Evolutionary conservation across 345 rosid species (phyloP), one percentile per base, ranked within the genome.

Genomic region (Lumnitzera littorea): DNA sequence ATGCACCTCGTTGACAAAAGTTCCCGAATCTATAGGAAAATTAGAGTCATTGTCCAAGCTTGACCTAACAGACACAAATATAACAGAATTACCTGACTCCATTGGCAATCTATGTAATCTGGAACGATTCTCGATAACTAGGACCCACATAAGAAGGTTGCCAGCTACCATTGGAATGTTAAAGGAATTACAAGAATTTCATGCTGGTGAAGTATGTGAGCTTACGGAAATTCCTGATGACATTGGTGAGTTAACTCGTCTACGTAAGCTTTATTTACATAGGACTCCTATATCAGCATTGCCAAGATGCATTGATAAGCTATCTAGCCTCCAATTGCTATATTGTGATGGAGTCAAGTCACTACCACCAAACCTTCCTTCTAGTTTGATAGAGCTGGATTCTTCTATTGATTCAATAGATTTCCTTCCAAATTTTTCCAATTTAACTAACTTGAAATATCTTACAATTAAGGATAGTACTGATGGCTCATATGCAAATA

Each of bases 121-220:
- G 16, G 15, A 55, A 54, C 4, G 0, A 0, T 20, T 64, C 11
- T 20, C 41, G 15, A 15, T 64, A 5, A 36, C 11, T 20, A 15
- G 36, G 55, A 31, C 31, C 20, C 0, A 15, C 27, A 25, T 56
- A 23, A 55, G 5, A 13, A 55, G 14, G 43, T 50, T 64, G 10
- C 67, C 67, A 47, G 43, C 27, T 15, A 24, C 55, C 15, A 27
- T 64, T 15, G 67, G 67, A 11, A 55, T 25, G n/a, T 48, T 64
- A 48, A 49, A 60, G 52, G 50, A 48, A 24, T 53, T 60, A 14
- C 16, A 10, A 17, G 12, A 11, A 6, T 3, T 60, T 48, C 9
- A 23, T 10, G 65, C 41, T 24, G 49, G 48, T 47, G 27, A 24
- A 60, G 1, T 15, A 53, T 16, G 15, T 24, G n/a, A 3, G 14